A percentile compares a stretch with the other conserved stretches of the same genome.
These are phyloP conservation scores for Allium fistulosum DNA, from an alignment of 106 monocot genomes.

Conservation along the genomic window DNA sequence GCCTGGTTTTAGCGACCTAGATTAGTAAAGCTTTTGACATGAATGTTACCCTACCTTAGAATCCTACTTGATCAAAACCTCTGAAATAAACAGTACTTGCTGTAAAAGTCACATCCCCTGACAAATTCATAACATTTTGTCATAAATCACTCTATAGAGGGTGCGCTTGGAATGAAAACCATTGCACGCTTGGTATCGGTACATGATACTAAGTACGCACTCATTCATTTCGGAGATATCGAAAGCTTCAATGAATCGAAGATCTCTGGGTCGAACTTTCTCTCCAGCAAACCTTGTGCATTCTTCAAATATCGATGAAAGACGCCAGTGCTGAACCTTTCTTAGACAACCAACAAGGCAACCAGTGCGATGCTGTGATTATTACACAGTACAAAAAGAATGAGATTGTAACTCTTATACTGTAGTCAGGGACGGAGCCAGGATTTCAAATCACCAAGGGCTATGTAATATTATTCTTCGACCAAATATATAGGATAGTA, in stretches of 20 bases:
- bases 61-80: too few species aligned
- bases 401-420: too few species aligned
- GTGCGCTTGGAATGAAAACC: conserved; percentile 21
- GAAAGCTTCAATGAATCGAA: conserved; percentile 48
- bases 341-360: conserved; percentile 63
- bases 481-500: too few species aligned
- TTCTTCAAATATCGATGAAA: conserved; percentile 46
- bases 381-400: background rate
- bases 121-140: background rate
- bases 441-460: too few species aligned
- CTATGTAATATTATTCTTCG: too few species aligned
- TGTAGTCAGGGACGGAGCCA: too few species aligned
- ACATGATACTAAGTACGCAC: conserved; percentile 23
- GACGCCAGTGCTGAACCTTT: conserved; percentile 47
- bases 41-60: too few species aligned
- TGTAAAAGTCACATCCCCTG: too few species aligned
- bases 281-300: conserved; percentile 32
- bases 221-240: conserved; percentile 30
- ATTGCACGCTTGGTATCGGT: conserved; percentile 12
- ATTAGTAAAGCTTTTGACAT: too few species aligned
- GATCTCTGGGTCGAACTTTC: conserved; percentile 30
- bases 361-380: conserved; percentile 57
- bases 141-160: conserved; percentile 2
- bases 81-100: too few species aligned
- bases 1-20: too few species aligned